phyloP scores from a whole-genome alignment of 805 yeast genomes.

The Kluyveromyces siamensis region DNA sequence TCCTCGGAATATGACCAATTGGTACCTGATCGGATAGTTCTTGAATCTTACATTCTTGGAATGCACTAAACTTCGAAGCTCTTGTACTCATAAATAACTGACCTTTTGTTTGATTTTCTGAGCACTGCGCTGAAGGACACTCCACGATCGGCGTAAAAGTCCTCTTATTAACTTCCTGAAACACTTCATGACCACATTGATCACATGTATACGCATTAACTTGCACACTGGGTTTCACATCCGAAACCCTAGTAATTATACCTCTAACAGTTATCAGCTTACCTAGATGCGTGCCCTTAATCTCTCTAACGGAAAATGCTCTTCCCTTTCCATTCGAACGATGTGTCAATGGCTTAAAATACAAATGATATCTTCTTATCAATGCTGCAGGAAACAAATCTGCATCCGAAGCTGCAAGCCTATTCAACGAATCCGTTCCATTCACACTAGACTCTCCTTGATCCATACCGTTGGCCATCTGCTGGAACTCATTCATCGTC shows the following conservation, averaged over 20 bases:
- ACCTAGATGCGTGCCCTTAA: conserved; percentile 78
- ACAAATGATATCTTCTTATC: conserved; percentile 77
- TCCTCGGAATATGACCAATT: conserved; percentile 93
- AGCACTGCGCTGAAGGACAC: conserved; percentile 77
- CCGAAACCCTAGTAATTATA: conserved; percentile 89
- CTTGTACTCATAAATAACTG: conserved; percentile 87
- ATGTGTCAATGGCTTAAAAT: conserved; percentile 69
- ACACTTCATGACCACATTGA: conserved; percentile 91
- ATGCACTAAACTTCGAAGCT: conserved; percentile 90
- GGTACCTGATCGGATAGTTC: conserved; percentile 96
- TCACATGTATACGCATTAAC: conserved; percentile 97
- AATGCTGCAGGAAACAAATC: conserved; percentile 76
- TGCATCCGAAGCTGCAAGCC: conserved; percentile 29
- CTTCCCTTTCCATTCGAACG: conserved; percentile 32
- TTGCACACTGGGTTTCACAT: conserved; percentile 84
- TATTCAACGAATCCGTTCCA: conserved; percentile 21
- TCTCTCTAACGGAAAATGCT: conserved; percentile 81
- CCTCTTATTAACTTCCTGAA: conserved; percentile 84
- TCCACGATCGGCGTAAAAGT: conserved; percentile 81
- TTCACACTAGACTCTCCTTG: conserved; percentile 18
- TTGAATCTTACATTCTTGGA: conserved; percentile 92
- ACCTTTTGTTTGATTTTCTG: conserved; percentile 73
- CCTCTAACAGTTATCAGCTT: conserved; percentile 86
- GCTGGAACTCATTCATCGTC: conserved; percentile 50
- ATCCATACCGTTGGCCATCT: conserved; percentile 25